Percentiles rank a stretch among this genome's conserved stretches.
These are phyloP conservation scores for Sporormia fimetaria DNA, from an alignment of 495 filamentous ascomycete genomes.

Conservation along the genomic window DNA sequence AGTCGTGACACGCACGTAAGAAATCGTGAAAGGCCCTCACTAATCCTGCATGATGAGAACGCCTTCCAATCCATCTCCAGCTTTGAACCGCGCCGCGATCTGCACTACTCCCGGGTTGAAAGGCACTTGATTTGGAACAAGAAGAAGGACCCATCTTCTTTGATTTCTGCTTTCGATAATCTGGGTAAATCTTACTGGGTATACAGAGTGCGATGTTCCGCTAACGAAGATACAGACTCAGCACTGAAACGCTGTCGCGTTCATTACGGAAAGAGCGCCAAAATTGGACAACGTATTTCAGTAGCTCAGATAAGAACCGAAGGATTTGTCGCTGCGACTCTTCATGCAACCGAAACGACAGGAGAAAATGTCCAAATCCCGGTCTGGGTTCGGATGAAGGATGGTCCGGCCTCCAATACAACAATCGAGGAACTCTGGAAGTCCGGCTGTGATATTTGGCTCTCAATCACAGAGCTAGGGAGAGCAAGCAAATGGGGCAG, in stretches of 20 bases:
- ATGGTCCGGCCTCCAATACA: neutral
- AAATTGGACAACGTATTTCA: slow-evolving; percentile 1
- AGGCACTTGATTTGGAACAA: slow-evolving; percentile 4
- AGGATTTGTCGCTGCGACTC: slow-evolving; percentile 1
- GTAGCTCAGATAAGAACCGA: slow-evolving; percentile 1
- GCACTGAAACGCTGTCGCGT: neutral
- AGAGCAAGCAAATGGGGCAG: neutral
- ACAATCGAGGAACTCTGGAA: neutral
- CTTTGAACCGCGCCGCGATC: neutral
- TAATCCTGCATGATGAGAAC: neutral
- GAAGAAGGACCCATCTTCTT: slow-evolving; percentile 7
- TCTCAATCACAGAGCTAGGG: slow-evolving; percentile 8
- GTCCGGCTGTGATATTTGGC: slow-evolving; percentile 5
- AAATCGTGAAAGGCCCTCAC: neutral
- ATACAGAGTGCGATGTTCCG: neutral
- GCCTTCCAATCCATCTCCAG: slow-evolving; percentile 4
- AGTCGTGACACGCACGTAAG: slow-evolving; percentile 1
- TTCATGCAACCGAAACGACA: neutral
- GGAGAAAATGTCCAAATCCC: slow-evolving; percentile 5
- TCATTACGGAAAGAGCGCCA: neutral
- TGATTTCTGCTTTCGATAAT: slow-evolving; percentile 5
- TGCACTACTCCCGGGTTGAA: neutral
- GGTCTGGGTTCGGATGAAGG: neutral
- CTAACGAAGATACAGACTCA: neutral
- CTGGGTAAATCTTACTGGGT: neutral